Evolutionary conservation across 2,329 filamentous ascomycete species (phyloP), one percentile per base, ranked within the genome.

Genomic region (Arthrinium phaeospermum): DNA sequence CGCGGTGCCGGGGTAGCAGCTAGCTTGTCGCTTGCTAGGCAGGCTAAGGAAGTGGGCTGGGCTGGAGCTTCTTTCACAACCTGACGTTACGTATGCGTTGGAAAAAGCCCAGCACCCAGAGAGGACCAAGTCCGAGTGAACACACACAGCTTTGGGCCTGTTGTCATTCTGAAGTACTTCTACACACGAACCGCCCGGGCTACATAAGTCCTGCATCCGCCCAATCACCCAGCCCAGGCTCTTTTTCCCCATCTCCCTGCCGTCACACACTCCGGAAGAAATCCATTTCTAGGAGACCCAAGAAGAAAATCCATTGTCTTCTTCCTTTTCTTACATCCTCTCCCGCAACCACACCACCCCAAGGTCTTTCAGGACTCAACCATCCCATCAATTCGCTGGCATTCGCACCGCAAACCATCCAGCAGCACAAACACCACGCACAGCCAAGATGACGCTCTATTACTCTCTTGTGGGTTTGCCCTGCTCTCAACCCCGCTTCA

Each of bases 371-470:
- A 61, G 53, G 53, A 64, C 57, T 41, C 57, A n/a, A n/a, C 34
- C 34, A 64, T 41, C 57, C 57, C 30, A 64, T 14, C 19, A 57
- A 8, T 57, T 30, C 24, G 24, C 14, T 22, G 14, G 19, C 27
- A 34, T 44, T 61, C 67, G 8, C 70, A 70, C 6, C 5, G 27
- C 67, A 45, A 19, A 44, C 37, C 19, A n/a, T 12, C 22, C 41
- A 45, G 13, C 67, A 30, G 19, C 22, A n/a, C 19, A 6, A 27
- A 30, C 41, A 30, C 67, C 27, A 73, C 74, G 34, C 27, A 73
- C 74, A 37, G 73, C 72, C 78, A 85, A 80, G 61, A 87, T 87
- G 85, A 87, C 85, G 74, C 85, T 87, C 77, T 87, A 87, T 78
- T 87, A 86, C 77, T 84, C 83, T 76, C 83, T 87, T 73, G 85